Conservation (phyloP, 805 yeast genomes). For the Ogataea philodendri region DNA sequence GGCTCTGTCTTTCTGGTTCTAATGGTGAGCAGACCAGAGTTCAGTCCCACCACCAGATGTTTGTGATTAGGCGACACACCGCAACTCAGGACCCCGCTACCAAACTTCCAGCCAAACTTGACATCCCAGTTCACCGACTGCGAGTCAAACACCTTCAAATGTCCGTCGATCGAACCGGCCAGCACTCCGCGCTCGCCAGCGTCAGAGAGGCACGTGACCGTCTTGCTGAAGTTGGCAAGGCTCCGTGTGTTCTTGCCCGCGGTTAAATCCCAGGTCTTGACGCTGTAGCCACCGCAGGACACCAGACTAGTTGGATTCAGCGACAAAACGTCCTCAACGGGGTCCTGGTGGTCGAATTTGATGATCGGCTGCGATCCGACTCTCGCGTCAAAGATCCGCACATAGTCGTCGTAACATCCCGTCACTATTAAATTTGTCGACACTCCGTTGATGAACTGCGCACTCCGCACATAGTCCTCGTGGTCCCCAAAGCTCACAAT, state of each 20-base stretch:
- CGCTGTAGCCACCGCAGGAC: conserved; percentile 74
- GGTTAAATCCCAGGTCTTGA: conserved; percentile 89
- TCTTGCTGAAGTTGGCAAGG: conserved; percentile 85
- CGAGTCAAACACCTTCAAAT: conserved; percentile 90
- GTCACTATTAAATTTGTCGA: conserved; percentile 74
- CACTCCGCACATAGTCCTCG: conserved; percentile 84
- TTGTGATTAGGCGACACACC: conserved; percentile 85
- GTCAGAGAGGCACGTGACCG: conserved; percentile 79
- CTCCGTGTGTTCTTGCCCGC: conserved; percentile 70
- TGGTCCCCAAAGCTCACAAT: conserved; percentile 68
- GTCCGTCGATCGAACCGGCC: conserved; percentile 96
- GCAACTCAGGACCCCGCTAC: conserved; percentile 86
- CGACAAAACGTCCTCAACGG: conserved; percentile 83
- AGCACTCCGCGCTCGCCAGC: conserved; percentile 77
- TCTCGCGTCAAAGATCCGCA: conserved; percentile 84
- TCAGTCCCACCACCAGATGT: conserved; percentile 89
- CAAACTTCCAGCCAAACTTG: conserved; percentile 96
- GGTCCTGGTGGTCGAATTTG: conserved; percentile 68
- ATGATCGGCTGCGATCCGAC: conserved; percentile 50
- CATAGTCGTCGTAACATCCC: conserved; percentile 89
- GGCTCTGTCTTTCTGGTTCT: conserved; percentile 80
- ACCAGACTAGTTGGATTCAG: conserved; percentile 72
- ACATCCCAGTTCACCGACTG: conserved; percentile 74
- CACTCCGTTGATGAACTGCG: conserved; percentile 63
- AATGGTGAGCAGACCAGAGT: conserved; percentile 84